These are phyloP conservation scores for Apiospora saccharicola DNA, from an alignment of 2,329 filamentous ascomycete genomes.

Conservation along the genomic window DNA sequence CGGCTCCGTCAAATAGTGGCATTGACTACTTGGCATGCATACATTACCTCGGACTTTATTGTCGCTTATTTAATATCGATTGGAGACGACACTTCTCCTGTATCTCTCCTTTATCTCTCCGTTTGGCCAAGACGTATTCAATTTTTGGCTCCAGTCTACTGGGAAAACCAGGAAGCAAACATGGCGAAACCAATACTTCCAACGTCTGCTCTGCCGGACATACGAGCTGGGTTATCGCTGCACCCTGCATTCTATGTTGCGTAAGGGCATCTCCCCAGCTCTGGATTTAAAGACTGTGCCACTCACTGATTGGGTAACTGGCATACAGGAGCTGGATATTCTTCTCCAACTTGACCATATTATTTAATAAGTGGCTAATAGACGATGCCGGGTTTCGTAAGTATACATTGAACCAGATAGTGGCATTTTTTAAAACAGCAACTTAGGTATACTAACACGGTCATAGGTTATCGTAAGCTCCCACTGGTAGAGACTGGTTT, in stretches of 20 bases:
- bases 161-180: not conserved
- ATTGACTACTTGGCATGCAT: not conserved
- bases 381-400: conserved; percentile 77
- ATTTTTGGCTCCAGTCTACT: not conserved
- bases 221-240: conserved; percentile 24
- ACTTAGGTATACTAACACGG: not conserved
- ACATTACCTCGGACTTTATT: not conserved
- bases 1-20: not conserved
- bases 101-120: not conserved
- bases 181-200: conserved; percentile 24
- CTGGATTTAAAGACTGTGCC: no score
- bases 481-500: not conserved
- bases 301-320: not conserved
- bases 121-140: not conserved
- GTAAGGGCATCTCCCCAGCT: not conserved
- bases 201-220: conserved; percentile 2
- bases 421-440: not conserved
- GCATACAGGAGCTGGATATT: conserved; percentile 76
- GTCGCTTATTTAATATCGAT: not conserved
- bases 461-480: conserved; percentile 32
- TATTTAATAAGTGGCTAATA: conserved; percentile 93
- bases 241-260: conserved; percentile 20
- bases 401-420: conserved; percentile 42
- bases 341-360: conserved; percentile 83
- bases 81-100: not conserved